These are phyloP conservation scores for Platanthera guangdongensis DNA, from an alignment of 106 monocot species.

Conservation along the genomic window DNA sequence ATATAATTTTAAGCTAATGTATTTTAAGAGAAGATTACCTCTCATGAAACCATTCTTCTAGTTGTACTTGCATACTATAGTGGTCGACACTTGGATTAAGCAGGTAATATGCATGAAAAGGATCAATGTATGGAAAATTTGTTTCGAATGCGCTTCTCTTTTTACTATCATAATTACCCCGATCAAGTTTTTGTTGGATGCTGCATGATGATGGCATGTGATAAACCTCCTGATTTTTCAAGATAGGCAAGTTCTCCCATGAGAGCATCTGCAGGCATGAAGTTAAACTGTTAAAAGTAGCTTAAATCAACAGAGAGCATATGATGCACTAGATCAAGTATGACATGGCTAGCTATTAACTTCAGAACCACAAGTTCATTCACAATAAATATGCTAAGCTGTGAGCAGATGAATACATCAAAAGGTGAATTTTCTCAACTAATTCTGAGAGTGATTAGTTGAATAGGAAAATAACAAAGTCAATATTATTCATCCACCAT, in stretches of 20 bases:
- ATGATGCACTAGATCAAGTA: too few relatives aligned
- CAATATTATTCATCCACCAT: too few relatives aligned
- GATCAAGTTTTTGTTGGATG: conserved; percentile 40
- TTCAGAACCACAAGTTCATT: background rate
- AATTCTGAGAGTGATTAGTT: conserved; percentile 19
- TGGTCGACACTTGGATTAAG: too few relatives aligned
- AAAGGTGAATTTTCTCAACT: background rate
- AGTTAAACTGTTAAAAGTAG: too few relatives aligned
- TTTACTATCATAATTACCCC: conserved; percentile 14
- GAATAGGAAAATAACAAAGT: too few relatives aligned
- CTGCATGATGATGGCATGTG: conserved; percentile 77
- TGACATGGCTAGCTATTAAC: background rate
- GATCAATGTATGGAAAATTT: conserved; percentile 49
- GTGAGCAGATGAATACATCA: background rate
- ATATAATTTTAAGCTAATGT: too few relatives aligned
- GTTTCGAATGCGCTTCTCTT: background rate
- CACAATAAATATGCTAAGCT: background rate
- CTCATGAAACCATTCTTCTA: too few relatives aligned
- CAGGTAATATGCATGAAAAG: conserved; percentile 57
- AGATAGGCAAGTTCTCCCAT: conserved; percentile 71
- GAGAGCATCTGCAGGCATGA: conserved; percentile 60
- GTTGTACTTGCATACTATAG: too few relatives aligned
- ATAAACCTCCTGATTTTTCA: conserved; percentile 77
- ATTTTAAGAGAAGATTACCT: too few relatives aligned
- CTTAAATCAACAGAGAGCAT: background rate